Evolutionary conservation across 345 rosid species (phyloP).

Genomic region (Arabidopsis suecica): DNA sequence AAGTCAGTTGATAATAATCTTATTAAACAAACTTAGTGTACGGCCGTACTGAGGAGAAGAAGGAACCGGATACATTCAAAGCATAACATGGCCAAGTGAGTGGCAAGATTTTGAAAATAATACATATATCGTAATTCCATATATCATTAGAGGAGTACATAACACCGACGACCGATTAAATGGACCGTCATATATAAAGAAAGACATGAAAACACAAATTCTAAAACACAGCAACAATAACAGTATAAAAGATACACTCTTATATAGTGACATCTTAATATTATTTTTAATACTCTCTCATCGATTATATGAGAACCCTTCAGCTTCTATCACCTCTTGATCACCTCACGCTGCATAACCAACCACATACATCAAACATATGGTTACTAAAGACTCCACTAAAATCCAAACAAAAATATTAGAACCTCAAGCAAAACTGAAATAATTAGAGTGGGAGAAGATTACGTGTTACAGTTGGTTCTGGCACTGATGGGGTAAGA

Average conservation of each 20-base stretch:
- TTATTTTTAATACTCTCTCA: slow-evolving; percentile 25
- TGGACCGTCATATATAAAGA: slow-evolving; percentile 12
- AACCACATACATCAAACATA: slow-evolving; percentile 19
- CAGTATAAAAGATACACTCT: slow-evolving; percentile 18
- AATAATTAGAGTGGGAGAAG: not conserved
- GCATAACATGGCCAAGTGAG: slow-evolving; percentile 7
- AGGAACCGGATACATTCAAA: not conserved
- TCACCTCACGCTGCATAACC: slow-evolving; percentile 38
- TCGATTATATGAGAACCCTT: slow-evolving; percentile 22
- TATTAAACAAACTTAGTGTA: not conserved
- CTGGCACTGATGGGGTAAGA: slow-evolving; percentile 64
- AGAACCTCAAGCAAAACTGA: not conserved
- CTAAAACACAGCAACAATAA: slow-evolving; percentile 16
- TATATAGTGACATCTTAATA: slow-evolving; percentile 18
- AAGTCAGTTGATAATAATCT: no score
- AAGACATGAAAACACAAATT: slow-evolving; percentile 25
- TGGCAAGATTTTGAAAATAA: slow-evolving; percentile 7
- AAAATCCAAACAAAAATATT: not conserved
- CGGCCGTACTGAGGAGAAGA: not conserved
- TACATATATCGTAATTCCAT: slow-evolving; percentile 24
- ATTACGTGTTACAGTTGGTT: slow-evolving; percentile 58
- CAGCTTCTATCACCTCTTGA: slow-evolving; percentile 6
- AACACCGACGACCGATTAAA: slow-evolving; percentile 29
- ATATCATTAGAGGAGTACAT: slow-evolving; percentile 27
- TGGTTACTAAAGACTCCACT: slow-evolving; percentile 14